Conservation (phyloP, 331 rosid genomes). For the Dryas integrifolia region DNA sequence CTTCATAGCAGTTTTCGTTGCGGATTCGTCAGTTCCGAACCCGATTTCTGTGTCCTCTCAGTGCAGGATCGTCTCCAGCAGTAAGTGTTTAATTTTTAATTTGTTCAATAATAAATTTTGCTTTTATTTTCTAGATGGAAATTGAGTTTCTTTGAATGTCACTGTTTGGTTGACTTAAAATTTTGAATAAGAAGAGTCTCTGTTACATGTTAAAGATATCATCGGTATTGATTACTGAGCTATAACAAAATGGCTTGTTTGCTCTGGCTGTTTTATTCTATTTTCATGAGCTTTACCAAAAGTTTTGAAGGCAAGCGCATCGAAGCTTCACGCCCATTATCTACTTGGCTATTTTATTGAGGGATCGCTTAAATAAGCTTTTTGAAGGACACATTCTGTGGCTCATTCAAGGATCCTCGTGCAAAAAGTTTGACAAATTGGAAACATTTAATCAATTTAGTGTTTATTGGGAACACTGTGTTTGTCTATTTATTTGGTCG, state of each 20-base stretch:
- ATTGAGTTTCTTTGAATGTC: not conserved
- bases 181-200: not conserved
- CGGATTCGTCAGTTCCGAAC: conserved; percentile 50
- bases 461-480: too few relatives aligned
- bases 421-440: too few relatives aligned
- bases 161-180: not conserved
- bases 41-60: conserved; percentile 71
- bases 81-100: conserved; percentile 36
- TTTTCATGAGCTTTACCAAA: too few relatives aligned
- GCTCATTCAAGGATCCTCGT: too few relatives aligned
- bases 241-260: not conserved
- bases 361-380: too few relatives aligned
- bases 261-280: not conserved
- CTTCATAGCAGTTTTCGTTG: conserved; percentile 34
- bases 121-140: not conserved
- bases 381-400: too few relatives aligned
- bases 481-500: too few relatives aligned
- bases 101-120: not conserved
- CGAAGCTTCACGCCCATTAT: too few relatives aligned
- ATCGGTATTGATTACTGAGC: not conserved
- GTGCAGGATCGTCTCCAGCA: conserved; percentile 84
- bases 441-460: too few relatives aligned
- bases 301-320: too few relatives aligned
- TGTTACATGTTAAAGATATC: not conserved
- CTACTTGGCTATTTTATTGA: too few relatives aligned